These are phyloP conservation scores for Phytophthora vignae DNA, from an alignment of 352 stramenopile genomes.

Conservation along the genomic window DNA sequence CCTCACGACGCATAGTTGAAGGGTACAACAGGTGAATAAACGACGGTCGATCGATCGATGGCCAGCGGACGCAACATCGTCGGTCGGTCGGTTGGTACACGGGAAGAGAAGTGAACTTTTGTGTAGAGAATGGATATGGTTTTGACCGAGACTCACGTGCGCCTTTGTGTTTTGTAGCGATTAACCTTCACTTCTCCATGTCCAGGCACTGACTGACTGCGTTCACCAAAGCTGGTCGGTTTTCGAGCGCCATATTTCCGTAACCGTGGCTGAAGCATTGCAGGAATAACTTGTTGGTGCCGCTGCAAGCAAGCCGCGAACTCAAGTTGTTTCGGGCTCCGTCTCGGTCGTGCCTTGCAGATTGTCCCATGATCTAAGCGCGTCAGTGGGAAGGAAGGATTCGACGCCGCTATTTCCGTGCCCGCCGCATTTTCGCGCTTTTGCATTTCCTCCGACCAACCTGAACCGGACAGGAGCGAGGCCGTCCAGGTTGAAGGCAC, in stretches of 20 bases:
- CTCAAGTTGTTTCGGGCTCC: neutral
- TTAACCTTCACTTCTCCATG: conserved; percentile 3
- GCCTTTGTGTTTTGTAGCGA: conserved; percentile 8
- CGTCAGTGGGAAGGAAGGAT: neutral
- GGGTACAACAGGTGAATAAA: conserved; percentile 18
- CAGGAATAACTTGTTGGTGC: conserved; percentile 13
- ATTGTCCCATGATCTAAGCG: conserved; percentile 17
- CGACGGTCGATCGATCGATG: neutral
- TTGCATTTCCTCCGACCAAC: neutral
- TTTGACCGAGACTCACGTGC: conserved; percentile 26
- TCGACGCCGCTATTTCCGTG: conserved; percentile 32
- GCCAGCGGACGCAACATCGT: conserved; percentile 15
- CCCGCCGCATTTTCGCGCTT: conserved; percentile 6
- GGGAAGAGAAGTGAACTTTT: conserved; percentile 29
- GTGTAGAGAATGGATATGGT: conserved; percentile 47
- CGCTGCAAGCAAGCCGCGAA: neutral
- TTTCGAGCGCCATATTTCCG: conserved; percentile 15
- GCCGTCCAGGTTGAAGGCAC: conserved; percentile 8
- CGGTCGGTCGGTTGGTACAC: conserved; percentile 12
- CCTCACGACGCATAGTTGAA: conserved; percentile 36
- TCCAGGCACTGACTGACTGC: conserved; percentile 2
- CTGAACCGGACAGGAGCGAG: neutral
- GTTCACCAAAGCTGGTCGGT: conserved; percentile 14
- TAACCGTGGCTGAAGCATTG: conserved; percentile 25
- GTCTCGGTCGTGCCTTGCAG: conserved; percentile 4